These are phyloP conservation scores for Geranium rotundifolium DNA, from an alignment of 345 rosid genomes.

Conservation along the genomic window DNA sequence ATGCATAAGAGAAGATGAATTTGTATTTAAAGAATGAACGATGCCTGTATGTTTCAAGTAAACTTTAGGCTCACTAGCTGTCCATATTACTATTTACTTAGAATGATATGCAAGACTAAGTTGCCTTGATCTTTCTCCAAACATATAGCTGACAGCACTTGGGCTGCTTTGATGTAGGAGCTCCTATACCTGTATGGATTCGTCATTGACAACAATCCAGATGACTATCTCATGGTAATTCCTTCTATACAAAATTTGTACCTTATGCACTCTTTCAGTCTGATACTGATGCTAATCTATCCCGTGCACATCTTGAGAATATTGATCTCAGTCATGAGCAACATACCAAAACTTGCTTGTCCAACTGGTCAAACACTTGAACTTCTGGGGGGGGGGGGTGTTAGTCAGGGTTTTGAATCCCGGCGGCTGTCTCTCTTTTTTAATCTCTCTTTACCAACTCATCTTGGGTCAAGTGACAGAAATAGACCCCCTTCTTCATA, in stretches of 20 bases:
- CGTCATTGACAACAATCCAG: slow-evolving; percentile 74
- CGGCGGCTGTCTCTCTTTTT: no score
- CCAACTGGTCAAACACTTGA: no score
- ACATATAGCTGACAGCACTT: neutral
- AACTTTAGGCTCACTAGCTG: neutral
- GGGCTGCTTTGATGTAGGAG: slow-evolving; percentile 38
- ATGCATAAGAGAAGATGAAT: no score
- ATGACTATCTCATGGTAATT: slow-evolving; percentile 85
- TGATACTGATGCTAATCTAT: neutral
- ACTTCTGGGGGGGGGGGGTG: no score
- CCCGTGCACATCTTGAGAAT: neutral
- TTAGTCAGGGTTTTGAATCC: no score
- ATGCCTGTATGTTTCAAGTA: no score
- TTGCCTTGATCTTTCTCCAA: neutral
- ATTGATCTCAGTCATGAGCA: neutral
- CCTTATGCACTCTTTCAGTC: neutral
- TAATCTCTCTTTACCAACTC: no score
- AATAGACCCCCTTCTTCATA: no score
- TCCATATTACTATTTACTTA: no score
- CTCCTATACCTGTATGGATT: slow-evolving; percentile 87
- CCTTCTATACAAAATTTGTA: slow-evolving; percentile 2
- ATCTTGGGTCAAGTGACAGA: no score
- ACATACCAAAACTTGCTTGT: no score
- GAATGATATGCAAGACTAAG: neutral
- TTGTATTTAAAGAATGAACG: no score